Conservation (phyloP, 208 protist species). For the Phytomonas sp. region DNA sequence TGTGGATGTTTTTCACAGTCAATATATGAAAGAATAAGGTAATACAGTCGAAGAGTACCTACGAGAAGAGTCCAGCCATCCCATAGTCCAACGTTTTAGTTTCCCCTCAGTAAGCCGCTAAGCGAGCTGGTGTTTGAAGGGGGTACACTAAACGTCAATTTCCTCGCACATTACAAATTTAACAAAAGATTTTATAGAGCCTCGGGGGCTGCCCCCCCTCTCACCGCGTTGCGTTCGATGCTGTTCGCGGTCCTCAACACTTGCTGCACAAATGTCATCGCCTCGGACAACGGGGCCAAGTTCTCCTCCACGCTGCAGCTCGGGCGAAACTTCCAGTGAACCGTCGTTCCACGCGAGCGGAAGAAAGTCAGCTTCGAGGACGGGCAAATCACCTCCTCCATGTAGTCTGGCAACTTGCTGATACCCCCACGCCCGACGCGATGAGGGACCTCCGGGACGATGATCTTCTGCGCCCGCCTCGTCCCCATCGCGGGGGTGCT, state of each 20-base stretch:
- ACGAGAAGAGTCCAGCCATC: not conserved
- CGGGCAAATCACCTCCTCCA: conserved; percentile 40
- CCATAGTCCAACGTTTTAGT: not conserved
- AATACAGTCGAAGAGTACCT: not conserved
- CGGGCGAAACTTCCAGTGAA: conserved; percentile 77
- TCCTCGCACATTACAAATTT: not conserved
- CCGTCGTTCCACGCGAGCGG: conserved; percentile 51
- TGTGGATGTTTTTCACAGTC: not conserved
- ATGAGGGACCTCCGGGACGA: conserved; percentile 1
- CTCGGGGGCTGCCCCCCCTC: conserved; percentile 58
- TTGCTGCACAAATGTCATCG: conserved; percentile 65
- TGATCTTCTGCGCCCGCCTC: not conserved
- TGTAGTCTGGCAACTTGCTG: conserved; percentile 16
- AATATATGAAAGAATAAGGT: not conserved
- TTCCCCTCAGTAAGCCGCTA: not conserved
- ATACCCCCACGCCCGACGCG: conserved; percentile 13
- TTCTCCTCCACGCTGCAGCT: conserved; percentile 58
- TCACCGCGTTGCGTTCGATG: conserved; percentile 62
- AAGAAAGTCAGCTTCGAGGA: conserved; percentile 75
- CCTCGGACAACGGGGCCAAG: conserved; percentile 68
- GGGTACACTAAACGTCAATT: not conserved
- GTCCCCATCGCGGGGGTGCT: conserved; percentile 1
- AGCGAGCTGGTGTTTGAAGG: not conserved
- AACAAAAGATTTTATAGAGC: conserved; percentile 25
- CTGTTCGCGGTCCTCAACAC: conserved; percentile 78